phyloP scores from a whole-genome alignment of 78 protist genomes.

The Diacronema lutheri region DNA sequence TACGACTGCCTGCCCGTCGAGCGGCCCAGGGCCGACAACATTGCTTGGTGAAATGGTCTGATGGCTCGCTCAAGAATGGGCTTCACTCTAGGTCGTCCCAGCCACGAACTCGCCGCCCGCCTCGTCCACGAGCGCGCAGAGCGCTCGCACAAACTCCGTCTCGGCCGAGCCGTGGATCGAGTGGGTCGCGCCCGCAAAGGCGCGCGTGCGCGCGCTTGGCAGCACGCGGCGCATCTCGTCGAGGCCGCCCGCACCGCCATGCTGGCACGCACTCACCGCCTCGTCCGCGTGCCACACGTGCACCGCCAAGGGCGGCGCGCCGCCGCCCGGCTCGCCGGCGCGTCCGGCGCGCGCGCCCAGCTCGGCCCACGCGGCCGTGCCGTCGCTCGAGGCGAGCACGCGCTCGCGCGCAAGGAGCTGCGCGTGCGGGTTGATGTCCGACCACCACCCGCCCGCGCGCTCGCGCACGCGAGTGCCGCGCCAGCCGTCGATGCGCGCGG shows the following conservation, averaged over 20 bases:
- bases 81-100: no score
- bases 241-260: not conserved
- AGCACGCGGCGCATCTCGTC: not conserved
- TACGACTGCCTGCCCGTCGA: no score
- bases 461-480: not conserved
- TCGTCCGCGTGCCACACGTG: not conserved
- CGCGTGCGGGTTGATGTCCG: constrained; percentile 16
- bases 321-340: not conserved
- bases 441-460: constrained; percentile 2
- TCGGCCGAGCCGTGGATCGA: not conserved
- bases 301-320: not conserved
- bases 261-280: not conserved
- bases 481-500: constrained; percentile 17
- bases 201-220: not conserved
- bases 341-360: not conserved
- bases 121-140: not conserved
- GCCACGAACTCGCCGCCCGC: no score
- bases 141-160: not conserved
- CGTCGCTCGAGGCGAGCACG: not conserved
- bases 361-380: not conserved
- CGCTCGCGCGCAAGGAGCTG: not conserved
- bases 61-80: no score
- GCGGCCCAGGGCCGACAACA: no score
- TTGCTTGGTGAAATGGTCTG: no score
- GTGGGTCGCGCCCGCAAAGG: not conserved